Conservation (phyloP, 176 grass and related monocot genomes). For the Oryza coarctata region DNA sequence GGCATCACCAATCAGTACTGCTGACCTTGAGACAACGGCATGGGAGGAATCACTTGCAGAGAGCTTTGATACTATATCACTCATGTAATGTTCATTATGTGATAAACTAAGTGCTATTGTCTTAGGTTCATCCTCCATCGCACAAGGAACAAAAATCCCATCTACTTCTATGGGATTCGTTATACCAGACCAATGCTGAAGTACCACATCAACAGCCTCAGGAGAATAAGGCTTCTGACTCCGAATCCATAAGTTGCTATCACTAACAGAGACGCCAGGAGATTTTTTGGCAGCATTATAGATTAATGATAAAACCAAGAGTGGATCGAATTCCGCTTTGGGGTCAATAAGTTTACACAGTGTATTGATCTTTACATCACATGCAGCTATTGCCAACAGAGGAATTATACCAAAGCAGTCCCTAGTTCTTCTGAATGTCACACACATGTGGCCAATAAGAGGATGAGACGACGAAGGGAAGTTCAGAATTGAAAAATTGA, state of each 20-base stretch:
- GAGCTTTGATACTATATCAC: slow-evolving; percentile 67
- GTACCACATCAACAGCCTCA: slow-evolving; percentile 49
- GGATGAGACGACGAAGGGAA: slow-evolving; percentile 85
- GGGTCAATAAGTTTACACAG: slow-evolving; percentile 72
- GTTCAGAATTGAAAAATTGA: slow-evolving; percentile 39
- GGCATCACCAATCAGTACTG: slow-evolving; percentile 26
- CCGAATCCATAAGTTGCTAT: slow-evolving; percentile 61
- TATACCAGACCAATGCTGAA: slow-evolving; percentile 40
- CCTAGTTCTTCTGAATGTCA: slow-evolving; percentile 54
- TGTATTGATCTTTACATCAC: slow-evolving; percentile 73
- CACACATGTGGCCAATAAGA: slow-evolving; percentile 73
- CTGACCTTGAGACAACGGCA: slow-evolving; percentile 75
- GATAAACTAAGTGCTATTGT: slow-evolving; percentile 50
- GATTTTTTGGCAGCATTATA: slow-evolving; percentile 67
- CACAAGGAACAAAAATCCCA: slow-evolving; percentile 59
- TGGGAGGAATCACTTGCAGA: slow-evolving; percentile 60
- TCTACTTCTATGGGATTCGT: slow-evolving; percentile 46
- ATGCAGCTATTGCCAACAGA: slow-evolving; percentile 61
- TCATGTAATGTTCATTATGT: slow-evolving; percentile 72
- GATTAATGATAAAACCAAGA: slow-evolving; percentile 62
- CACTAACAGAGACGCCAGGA: slow-evolving; percentile 43
- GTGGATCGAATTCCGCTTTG: slow-evolving; percentile 67
- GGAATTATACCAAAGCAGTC: slow-evolving; percentile 62
- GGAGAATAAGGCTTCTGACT: slow-evolving; percentile 51
- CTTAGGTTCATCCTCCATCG: slow-evolving; percentile 55